Evolutionary conservation across 1,139 yeast genomes (phyloP).

Genomic region (Suhomyces taliae): DNA sequence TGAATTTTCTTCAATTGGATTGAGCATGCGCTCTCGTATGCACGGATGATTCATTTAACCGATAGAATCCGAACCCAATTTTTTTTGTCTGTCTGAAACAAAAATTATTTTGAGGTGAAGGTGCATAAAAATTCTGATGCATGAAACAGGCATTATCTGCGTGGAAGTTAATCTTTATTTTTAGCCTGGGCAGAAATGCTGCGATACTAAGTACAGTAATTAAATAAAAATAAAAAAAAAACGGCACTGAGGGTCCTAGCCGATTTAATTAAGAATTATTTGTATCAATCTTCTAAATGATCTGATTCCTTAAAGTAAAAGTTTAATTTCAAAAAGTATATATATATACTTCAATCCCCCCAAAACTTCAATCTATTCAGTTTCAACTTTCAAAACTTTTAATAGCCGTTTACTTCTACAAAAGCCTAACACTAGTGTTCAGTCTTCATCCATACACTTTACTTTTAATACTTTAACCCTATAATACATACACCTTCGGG

Average conservation of each 20-base stretch:
- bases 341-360: conserved; percentile 4
- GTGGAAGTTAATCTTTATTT: conserved; percentile 11
- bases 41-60: background rate
- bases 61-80: background rate
- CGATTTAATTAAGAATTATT: conserved; percentile 8
- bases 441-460: no score
- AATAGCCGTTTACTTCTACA: background rate
- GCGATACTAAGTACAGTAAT: background rate
- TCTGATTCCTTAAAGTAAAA: conserved; percentile 9
- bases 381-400: background rate
- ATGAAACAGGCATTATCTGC: conserved; percentile 12
- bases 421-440: no score
- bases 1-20: background rate
- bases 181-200: conserved; percentile 3
- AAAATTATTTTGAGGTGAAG: background rate
- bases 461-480: background rate
- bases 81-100: conserved; percentile 5
- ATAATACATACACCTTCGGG: background rate
- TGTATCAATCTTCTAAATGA: conserved; percentile 9
- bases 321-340: conserved; percentile 6
- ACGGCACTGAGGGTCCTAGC: conserved; percentile 11
- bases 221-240: background rate
- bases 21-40: background rate
- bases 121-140: conserved; percentile 9
- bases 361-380: background rate